Evolutionary conservation across 139 green algal species (phyloP), one percentile per base, ranked within the genome.

Genomic region (Eudorina sp.): DNA sequence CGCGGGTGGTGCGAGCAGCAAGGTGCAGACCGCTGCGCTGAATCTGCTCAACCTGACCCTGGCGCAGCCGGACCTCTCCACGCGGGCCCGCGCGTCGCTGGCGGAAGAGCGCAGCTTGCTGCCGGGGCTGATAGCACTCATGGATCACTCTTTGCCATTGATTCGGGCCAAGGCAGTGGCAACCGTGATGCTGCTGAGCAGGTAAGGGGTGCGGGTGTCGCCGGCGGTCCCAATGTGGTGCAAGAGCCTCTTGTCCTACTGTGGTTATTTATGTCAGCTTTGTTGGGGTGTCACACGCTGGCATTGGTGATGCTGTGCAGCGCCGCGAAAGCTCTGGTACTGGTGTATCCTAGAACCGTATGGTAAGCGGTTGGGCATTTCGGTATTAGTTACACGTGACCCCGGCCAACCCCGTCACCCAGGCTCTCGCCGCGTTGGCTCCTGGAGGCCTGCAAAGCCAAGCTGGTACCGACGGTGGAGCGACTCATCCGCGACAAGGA

Each of bases 21-120:
- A 92, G 79, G 88, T 90, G 38, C 95, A 98, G 93, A 92, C 94
- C 16, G 90, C 95, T 14, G 91, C 89, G 1, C 68, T 95, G 53
- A 97, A 95, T 91, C 93, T 98, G 77, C 90, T 99, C 31, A 96
- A 96, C 86, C 85, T 96, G 53, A 93, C 86, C 25, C 86, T 96
- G 11, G 69, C 80, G 27, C 88, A 88, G 34, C 82, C 86, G 6
- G 69, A 89, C 36, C 70, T 82, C 25, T 48, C 36, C 43, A 86
- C 80, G 8, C 70, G 80, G n/a, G 69, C 88, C 1, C 66, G 69
- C 2, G 53, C 43, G 43, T 29, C 66, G 29, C 78, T 95, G 55
- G 73, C 84, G 46, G 92, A 97, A 64, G 92, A 96, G 88, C 86
- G 85, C 46, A 55, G 41, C 29, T 80, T 96, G 36, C 79, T 97